Percentiles rank a stretch among this genome's conserved stretches.
Evolutionary conservation across 129 eudicot species (phyloP).

Genomic region (Tanacetum coccineum): DNA sequence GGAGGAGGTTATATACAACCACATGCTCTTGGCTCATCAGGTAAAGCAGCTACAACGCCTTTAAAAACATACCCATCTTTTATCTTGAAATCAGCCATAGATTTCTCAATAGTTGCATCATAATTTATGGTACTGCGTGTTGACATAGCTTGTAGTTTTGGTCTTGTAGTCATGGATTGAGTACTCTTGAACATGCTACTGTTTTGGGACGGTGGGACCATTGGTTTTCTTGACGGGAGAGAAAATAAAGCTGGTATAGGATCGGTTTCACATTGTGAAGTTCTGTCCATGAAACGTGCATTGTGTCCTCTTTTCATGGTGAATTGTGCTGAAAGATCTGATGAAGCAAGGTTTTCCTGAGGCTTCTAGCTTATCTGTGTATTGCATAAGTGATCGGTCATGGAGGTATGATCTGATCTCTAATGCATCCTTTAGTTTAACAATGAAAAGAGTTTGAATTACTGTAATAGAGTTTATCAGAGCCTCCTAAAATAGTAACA

Average conservation of each 20-base stretch:
- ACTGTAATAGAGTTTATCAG: too few species aligned
- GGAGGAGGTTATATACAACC: slow-evolving; percentile 72
- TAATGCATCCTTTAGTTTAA: slow-evolving; percentile 25
- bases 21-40: slow-evolving; percentile 70
- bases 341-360: slow-evolving; percentile 48
- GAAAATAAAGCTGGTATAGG: slow-evolving; percentile 48
- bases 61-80: slow-evolving; percentile 67
- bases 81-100: slow-evolving; percentile 65
- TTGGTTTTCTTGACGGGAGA: slow-evolving; percentile 38
- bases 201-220: slow-evolving; percentile 41
- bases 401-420: slow-evolving; percentile 88
- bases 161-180: slow-evolving; percentile 33
- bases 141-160: slow-evolving; percentile 47
- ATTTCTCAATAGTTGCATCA: slow-evolving; percentile 56
- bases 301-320: slow-evolving; percentile 83
- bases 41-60: slow-evolving; percentile 73
- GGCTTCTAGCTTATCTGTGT: slow-evolving; percentile 71
- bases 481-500: too few species aligned
- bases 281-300: slow-evolving; percentile 66
- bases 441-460: too few species aligned
- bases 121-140: slow-evolving; percentile 35
- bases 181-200: slow-evolving; percentile 34
- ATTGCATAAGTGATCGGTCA: slow-evolving; percentile 70
- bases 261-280: slow-evolving; percentile 44
- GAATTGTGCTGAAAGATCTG: slow-evolving; percentile 54